A percentile compares a stretch with the other conserved stretches of the same genome.
phyloP scores from a whole-genome alignment of 176 grass and related monocot species.

The Zea luxurians region DNA sequence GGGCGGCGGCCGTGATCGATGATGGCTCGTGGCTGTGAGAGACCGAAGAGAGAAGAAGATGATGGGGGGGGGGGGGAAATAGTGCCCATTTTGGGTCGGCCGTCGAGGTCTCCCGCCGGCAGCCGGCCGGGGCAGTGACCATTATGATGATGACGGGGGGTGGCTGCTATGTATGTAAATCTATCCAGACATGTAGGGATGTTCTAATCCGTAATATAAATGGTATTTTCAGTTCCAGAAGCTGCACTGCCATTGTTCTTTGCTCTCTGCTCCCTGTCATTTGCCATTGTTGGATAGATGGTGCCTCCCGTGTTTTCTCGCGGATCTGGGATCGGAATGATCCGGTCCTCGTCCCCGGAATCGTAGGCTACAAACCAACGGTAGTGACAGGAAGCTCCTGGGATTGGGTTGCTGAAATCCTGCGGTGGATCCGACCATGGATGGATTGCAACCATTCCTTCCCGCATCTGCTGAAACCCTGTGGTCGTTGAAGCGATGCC shows the following conservation, averaged over 20 bases:
- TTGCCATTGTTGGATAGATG: neutral
- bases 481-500: neutral
- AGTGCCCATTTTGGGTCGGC: constrained; percentile 58
- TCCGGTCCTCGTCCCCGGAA: neutral
- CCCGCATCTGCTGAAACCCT: neutral
- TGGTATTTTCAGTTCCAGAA: constrained; percentile 38
- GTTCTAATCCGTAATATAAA: constrained; percentile 53
- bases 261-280: neutral
- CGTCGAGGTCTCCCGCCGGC: constrained; percentile 46
- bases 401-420: neutral
- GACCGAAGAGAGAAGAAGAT: neutral
- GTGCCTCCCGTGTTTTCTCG: neutral
- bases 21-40: no score
- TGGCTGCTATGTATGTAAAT: constrained; percentile 47
- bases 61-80: constrained; percentile 28
- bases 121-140: constrained; percentile 20
- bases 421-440: neutral
- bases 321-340: neutral
- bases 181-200: constrained; percentile 53
- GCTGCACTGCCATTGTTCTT: constrained; percentile 21
- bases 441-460: constrained; percentile 11
- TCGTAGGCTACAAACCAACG: neutral
- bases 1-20: constrained; percentile 27
- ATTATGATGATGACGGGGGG: neutral
- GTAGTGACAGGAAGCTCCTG: neutral